phyloP scores from a whole-genome alignment of 139 green algal genomes.

The Spirogloea muscicola region DNA sequence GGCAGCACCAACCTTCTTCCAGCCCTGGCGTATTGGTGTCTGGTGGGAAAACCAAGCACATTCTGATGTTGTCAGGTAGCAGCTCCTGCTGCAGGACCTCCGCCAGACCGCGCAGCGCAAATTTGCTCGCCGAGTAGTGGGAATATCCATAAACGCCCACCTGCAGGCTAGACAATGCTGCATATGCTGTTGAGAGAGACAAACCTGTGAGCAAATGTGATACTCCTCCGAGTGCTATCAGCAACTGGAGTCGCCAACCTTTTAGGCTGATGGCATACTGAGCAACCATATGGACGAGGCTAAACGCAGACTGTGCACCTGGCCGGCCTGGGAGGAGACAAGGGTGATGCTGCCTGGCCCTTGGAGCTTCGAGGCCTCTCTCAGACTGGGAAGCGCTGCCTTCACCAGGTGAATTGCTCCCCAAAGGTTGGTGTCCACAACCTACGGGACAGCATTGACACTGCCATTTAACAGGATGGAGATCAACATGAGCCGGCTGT shows the following conservation, averaged over 20 bases:
- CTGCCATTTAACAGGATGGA: no score
- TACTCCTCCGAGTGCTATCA: no score
- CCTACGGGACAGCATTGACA: no score
- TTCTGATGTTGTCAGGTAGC: slow-evolving; percentile 6
- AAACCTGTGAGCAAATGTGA: no score
- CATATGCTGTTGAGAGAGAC: no score
- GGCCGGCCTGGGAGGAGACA: slow-evolving; percentile 28
- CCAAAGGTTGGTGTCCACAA: slow-evolving; percentile 21
- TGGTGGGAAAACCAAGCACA: slow-evolving; percentile 37
- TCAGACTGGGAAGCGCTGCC: slow-evolving; percentile 18
- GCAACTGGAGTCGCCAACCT: no score
- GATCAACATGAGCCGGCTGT: no score
- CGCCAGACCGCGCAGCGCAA: slow-evolving; percentile 41
- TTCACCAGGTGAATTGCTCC: slow-evolving; percentile 6
- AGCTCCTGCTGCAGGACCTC: slow-evolving; percentile 41
- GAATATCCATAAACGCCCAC: slow-evolving; percentile 43
- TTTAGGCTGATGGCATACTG: no score
- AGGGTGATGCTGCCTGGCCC: slow-evolving; percentile 15
- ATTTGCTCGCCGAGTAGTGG: slow-evolving; percentile 41
- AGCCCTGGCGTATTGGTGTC: slow-evolving; percentile 46
- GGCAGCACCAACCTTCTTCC: slow-evolving; percentile 4
- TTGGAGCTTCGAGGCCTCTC: background rate
- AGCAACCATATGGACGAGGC: no score
- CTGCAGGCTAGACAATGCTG: no score
- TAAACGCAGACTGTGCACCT: slow-evolving; percentile 27